These are phyloP conservation scores for Oxyria digyna DNA, from an alignment of 148 eudicot genomes.

Conservation along the genomic window DNA sequence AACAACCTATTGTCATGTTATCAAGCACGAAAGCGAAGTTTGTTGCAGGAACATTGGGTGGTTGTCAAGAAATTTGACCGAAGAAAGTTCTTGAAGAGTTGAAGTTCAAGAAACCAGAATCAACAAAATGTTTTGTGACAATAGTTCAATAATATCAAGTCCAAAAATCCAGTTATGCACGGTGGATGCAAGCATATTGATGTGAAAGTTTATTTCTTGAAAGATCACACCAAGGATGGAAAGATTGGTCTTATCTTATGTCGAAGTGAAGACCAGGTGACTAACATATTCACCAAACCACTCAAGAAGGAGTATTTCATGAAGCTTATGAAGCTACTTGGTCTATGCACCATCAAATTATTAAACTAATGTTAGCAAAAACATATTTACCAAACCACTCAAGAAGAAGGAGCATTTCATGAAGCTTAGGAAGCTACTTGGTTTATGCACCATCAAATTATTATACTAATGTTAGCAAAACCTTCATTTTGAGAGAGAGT, in stretches of 20 bases:
- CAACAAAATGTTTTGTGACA: background rate
- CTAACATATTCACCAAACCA: conserved; percentile 8
- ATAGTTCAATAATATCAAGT: background rate
- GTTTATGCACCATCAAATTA: background rate
- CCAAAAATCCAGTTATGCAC: background rate
- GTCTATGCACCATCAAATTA: background rate
- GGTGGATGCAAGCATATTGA: background rate
- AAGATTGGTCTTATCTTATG: background rate
- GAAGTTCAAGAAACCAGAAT: background rate
- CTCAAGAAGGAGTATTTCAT: background rate
- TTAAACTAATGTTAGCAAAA: background rate
- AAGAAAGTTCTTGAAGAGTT: background rate
- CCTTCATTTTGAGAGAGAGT: no score
- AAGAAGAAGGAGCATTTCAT: background rate
- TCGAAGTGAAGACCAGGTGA: background rate
- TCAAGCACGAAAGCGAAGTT: background rate
- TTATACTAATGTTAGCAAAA: no score
- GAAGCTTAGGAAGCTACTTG: background rate
- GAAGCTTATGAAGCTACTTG: background rate
- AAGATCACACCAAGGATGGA: background rate
- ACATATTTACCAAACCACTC: conserved; percentile 7
- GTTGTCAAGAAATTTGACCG: background rate
- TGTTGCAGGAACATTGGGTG: background rate
- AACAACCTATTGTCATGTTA: background rate
- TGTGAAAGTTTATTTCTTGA: background rate